phyloP scores from a whole-genome alignment of 257 asterid species.

The Paraleonurus japonicus region DNA sequence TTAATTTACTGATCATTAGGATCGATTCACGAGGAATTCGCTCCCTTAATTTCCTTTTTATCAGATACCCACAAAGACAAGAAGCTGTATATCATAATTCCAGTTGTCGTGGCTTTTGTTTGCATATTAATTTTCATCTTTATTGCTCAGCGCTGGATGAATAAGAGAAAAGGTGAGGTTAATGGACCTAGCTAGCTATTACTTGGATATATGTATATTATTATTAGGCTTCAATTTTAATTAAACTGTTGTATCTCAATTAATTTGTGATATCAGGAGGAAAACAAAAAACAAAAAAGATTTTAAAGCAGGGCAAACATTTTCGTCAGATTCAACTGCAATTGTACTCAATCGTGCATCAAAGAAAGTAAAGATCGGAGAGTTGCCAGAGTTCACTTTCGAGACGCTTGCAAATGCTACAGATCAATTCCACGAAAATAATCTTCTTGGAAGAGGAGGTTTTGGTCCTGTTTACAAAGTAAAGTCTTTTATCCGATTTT shows the following conservation, averaged over 20 bases:
- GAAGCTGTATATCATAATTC: conserved; percentile 17
- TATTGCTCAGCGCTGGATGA: conserved; percentile 21
- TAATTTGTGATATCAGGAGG: no score
- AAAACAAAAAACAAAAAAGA: no score
- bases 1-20: background rate
- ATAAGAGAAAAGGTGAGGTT: conserved; percentile 20
- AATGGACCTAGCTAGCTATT: background rate
- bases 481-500: background rate
- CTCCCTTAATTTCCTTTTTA: no score
- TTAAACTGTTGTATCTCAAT: no score
- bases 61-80: conserved; percentile 23
- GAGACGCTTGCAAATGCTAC: conserved; percentile 13
- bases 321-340: conserved; percentile 1
- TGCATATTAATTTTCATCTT: background rate
- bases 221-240: no score
- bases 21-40: background rate
- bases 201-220: background rate
- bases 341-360: background rate
- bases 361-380: background rate
- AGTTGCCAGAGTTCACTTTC: background rate
- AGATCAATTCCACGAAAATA: background rate
- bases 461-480: conserved; percentile 16
- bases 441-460: conserved; percentile 13
- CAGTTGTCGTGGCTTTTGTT: background rate
- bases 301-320: no score